Conservation (phyloP, 306 rosid species). For the Cicer judaicum region DNA sequence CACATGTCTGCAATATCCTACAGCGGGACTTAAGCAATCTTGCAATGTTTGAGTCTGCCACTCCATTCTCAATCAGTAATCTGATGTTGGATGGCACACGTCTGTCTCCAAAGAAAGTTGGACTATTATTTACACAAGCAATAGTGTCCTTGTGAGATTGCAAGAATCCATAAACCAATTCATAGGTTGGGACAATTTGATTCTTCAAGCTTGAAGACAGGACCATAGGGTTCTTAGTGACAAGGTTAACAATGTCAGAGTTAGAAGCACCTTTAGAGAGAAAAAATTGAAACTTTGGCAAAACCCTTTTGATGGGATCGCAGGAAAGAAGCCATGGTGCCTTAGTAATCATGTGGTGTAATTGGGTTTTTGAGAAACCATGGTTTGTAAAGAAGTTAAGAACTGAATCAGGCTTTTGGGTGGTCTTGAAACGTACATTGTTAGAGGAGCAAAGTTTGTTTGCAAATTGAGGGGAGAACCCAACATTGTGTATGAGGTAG, state of each 20-base stretch:
- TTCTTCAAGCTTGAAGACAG: background rate
- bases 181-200: background rate
- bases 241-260: background rate
- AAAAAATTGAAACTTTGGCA: slow-evolving; percentile 26
- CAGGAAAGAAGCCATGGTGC: background rate
- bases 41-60: background rate
- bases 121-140: background rate
- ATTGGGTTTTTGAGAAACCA: background rate
- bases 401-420: background rate
- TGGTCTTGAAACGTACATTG: background rate
- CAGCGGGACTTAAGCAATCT: background rate
- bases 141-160: background rate
- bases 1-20: background rate
- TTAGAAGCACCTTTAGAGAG: slow-evolving; percentile 26
- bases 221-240: background rate
- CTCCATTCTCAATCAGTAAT: slow-evolving; percentile 31
- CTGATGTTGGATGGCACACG: background rate
- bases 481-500: slow-evolving; percentile 5
- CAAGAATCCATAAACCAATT: background rate
- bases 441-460: background rate
- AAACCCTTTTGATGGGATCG: background rate
- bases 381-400: background rate
- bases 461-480: background rate
- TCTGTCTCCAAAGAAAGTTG: background rate
- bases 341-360: background rate